Evolutionary conservation across 2,329 filamentous ascomycete species (phyloP).

Genomic region (Lasiodiplodia gonubiensis): DNA sequence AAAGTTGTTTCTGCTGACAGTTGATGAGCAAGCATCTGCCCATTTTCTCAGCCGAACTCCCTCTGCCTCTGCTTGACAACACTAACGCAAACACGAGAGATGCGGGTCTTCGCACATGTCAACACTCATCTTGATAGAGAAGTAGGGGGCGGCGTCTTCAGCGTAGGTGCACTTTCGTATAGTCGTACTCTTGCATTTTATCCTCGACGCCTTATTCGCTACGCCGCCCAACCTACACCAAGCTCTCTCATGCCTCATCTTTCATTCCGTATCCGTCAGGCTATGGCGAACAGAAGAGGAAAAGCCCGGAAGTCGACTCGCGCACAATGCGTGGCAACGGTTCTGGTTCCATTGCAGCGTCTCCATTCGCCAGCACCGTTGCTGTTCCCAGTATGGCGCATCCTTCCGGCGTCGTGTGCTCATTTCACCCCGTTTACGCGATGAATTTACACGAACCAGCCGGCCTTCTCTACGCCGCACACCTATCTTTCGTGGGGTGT

Average conservation of each 20-base stretch:
- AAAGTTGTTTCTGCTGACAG: not conserved
- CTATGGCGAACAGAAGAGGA: not conserved
- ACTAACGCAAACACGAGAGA: not conserved
- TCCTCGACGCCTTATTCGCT: not conserved
- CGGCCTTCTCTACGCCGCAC: constrained; percentile 5
- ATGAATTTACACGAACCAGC: constrained; percentile 11
- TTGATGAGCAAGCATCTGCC: not conserved
- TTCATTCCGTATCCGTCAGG: constrained; percentile 1
- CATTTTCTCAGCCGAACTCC: not conserved
- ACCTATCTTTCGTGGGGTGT: constrained; percentile 8
- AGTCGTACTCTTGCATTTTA: not conserved
- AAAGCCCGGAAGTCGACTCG: constrained; percentile 13
- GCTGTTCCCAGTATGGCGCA: constrained; percentile 12
- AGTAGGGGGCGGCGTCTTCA: not conserved
- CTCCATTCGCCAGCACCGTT: constrained; percentile 7
- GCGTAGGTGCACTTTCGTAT: constrained; percentile 1
- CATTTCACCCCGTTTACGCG: constrained; percentile 11
- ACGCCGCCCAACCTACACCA: not conserved
- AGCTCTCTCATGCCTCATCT: constrained; percentile 7
- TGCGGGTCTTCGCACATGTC: not conserved
- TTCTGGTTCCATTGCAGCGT: constrained; percentile 5
- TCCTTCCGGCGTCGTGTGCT: constrained; percentile 24
- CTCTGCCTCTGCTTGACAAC: not conserved
- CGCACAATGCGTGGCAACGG: constrained; percentile 11
- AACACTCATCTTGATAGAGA: not conserved